Conservation (phyloP, 805 yeast genomes). For the Saccharomycopsis olivae region DNA sequence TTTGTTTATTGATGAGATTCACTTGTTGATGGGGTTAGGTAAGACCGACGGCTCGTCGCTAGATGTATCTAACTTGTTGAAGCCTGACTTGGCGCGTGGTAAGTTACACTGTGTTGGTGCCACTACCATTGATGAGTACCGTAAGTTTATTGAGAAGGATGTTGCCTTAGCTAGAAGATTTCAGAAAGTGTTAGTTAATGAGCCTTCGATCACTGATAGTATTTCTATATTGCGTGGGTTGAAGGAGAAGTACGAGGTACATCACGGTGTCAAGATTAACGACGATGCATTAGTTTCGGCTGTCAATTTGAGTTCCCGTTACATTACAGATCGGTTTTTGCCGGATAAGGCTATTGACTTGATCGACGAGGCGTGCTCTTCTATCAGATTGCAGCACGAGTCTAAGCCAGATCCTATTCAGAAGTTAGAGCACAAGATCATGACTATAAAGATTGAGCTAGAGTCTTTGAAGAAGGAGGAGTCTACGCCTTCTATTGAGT, state of each 20-base stretch:
- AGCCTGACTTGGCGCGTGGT: slow-evolving; percentile 92
- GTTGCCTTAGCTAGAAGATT: slow-evolving; percentile 92
- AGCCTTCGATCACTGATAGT: slow-evolving; percentile 86
- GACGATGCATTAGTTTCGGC: slow-evolving; percentile 93
- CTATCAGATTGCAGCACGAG: slow-evolving; percentile 87
- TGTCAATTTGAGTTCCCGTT: slow-evolving; percentile 79
- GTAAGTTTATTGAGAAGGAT: slow-evolving; percentile 90
- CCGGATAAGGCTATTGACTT: slow-evolving; percentile 97
- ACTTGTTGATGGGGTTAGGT: slow-evolving; percentile 81
- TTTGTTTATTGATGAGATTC: slow-evolving; percentile 85
- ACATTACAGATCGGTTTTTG: slow-evolving; percentile 79
- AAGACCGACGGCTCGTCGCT: slow-evolving; percentile 82
- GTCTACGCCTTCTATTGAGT: slow-evolving; percentile 71
- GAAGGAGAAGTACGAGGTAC: slow-evolving; percentile 91
- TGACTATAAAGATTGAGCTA: slow-evolving; percentile 91
- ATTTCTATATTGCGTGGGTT: slow-evolving; percentile 87
- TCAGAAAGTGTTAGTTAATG: slow-evolving; percentile 76
- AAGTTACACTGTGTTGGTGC: slow-evolving; percentile 87
- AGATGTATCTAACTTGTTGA: slow-evolving; percentile 87
- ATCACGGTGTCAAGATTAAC: slow-evolving; percentile 91
- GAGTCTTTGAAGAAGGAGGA: slow-evolving; percentile 91
- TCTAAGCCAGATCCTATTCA: slow-evolving; percentile 94
- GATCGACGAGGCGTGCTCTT: slow-evolving; percentile 96
- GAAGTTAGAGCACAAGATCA: slow-evolving; percentile 74
- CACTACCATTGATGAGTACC: slow-evolving; percentile 86